Percentiles rank a stretch among this genome's conserved stretches.
Conservation (phyloP, 2,329 filamentous ascomycete species). For the Verticillium zaregamsianum region DNA sequence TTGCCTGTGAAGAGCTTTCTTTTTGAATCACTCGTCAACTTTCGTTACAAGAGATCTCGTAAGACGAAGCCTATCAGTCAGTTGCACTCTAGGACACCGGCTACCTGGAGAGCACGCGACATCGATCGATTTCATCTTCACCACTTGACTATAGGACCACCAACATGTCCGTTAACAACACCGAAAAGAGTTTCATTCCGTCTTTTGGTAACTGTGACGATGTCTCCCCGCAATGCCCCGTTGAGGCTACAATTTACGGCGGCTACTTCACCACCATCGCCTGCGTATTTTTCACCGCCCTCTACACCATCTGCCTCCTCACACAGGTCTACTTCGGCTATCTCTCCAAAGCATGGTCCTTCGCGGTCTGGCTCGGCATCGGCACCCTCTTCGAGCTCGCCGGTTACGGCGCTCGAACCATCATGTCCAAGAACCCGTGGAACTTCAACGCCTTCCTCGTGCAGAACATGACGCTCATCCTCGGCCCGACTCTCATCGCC, state of each 20-base stretch:
- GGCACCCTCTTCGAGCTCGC: conserved; percentile 1
- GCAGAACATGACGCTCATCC: conserved; percentile 16
- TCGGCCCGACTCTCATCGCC: conserved; percentile 38
- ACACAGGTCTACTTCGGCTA: not conserved
- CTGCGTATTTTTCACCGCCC: not conserved
- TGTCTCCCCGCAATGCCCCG: not conserved
- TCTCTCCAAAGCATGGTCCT: conserved; percentile 1
- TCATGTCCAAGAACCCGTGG: conserved; percentile 30
- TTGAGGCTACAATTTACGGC: conserved; percentile 3
- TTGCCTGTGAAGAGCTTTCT: no score
- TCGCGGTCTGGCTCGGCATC: conserved; percentile 1
- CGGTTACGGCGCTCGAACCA: not conserved
- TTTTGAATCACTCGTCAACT: no score
- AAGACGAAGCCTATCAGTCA: no score
- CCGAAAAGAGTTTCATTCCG: not conserved
- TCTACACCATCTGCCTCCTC: not conserved
- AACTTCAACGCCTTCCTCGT: conserved; percentile 34
- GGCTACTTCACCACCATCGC: not conserved
- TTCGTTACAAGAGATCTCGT: no score
- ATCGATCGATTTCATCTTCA: not conserved
- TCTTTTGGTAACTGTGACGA: not conserved
- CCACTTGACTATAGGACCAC: no score
- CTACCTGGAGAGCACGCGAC: no score
- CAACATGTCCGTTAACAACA: not conserved
- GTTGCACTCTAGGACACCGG: no score